Evolutionary conservation across 805 yeast species (phyloP).

Genomic region (Blastobotrys americana): DNA sequence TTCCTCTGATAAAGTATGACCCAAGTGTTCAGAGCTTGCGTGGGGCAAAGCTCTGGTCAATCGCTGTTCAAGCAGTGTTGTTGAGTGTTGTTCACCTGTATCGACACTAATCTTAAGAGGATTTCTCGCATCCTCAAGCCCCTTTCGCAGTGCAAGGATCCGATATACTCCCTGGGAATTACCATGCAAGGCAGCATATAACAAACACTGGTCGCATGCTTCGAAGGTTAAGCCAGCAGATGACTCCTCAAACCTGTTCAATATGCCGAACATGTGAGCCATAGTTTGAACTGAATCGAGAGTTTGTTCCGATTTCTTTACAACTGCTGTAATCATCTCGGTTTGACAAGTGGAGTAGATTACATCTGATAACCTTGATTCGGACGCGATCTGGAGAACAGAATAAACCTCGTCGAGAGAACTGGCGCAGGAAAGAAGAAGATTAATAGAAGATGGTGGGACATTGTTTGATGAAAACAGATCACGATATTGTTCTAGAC

Average conservation of each 20-base stretch:
- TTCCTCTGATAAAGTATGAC: too few species aligned
- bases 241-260: slow-evolving; percentile 18
- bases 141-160: slow-evolving; percentile 18
- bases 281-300: slow-evolving; percentile 12
- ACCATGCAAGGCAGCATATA: slow-evolving; percentile 22
- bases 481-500: slow-evolving; percentile 14
- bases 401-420: slow-evolving; percentile 22
- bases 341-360: slow-evolving; percentile 24
- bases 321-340: slow-evolving; percentile 18
- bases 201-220: slow-evolving; percentile 20
- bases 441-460: slow-evolving; percentile 21
- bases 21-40: too few species aligned
- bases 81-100: too few species aligned
- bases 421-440: slow-evolving; percentile 22
- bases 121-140: slow-evolving; percentile 6
- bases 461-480: slow-evolving; percentile 15
- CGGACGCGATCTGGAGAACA: slow-evolving; percentile 19
- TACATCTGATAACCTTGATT: slow-evolving; percentile 13
- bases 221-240: slow-evolving; percentile 17
- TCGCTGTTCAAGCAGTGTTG: too few species aligned
- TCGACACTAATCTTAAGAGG: too few species aligned
- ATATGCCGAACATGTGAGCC: slow-evolving; percentile 25
- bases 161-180: slow-evolving; percentile 23
- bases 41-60: too few species aligned
- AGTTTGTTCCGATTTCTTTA: not conserved